These are phyloP conservation scores for Lentinula lateritia DNA, from an alignment of 768 basidiomycete species.

Conservation along the genomic window DNA sequence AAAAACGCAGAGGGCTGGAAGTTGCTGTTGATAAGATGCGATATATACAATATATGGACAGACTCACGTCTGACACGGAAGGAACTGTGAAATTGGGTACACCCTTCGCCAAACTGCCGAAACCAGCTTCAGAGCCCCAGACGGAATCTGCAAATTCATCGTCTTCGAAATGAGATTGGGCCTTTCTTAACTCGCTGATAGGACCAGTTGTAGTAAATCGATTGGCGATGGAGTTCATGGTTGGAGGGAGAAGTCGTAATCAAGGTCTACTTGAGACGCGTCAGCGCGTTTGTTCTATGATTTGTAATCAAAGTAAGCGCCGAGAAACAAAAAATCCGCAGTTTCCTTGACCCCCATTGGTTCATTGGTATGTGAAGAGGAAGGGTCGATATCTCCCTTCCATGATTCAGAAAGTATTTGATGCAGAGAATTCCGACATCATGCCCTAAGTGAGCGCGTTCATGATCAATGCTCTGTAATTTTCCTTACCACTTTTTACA, in stretches of 20 bases:
- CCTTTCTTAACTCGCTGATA: slow-evolving; percentile 41
- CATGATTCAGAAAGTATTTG: no score
- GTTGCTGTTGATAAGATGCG: background rate
- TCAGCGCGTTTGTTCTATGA: slow-evolving; percentile 22
- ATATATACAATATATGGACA: background rate
- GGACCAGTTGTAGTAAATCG: slow-evolving; percentile 59
- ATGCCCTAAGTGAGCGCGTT: no score
- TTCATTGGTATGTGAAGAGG: no score
- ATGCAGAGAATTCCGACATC: no score
- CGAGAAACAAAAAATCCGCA: no score
- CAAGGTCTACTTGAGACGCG: slow-evolving; percentile 36
- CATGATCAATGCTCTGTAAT: no score
- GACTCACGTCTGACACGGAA: slow-evolving; percentile 68
- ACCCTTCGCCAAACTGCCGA: slow-evolving; percentile 68
- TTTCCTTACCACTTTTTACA: no score
- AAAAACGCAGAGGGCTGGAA: slow-evolving; percentile 84
- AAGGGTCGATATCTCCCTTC: no score
- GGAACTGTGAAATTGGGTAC: slow-evolving; percentile 71
- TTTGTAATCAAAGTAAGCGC: background rate
- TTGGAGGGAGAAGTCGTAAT: slow-evolving; percentile 25
- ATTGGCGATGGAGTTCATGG: slow-evolving; percentile 69
- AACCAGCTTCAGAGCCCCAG: slow-evolving; percentile 84
- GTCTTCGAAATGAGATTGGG: slow-evolving; percentile 50
- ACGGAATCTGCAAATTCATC: slow-evolving; percentile 59
- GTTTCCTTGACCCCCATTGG: no score